Base-by-base conservation (phyloP, 345 rosid species). In the Angophora floribunda region DNA sequence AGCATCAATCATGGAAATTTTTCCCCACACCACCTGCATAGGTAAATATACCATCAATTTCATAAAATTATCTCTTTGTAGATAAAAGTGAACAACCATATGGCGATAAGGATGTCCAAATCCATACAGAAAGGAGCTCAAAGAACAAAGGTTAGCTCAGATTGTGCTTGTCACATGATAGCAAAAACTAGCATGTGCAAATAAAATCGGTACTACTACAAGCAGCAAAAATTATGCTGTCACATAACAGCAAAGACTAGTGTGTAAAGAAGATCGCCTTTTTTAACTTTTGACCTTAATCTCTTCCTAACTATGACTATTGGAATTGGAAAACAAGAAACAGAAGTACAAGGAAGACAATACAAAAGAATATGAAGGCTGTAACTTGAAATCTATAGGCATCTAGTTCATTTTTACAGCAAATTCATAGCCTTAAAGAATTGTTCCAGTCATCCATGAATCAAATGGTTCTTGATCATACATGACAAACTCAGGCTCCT, bases 1-100 rank as follows among this genome's bases (percentile, higher is more conserved):
- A 5, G 99, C 99, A 93, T 97, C 99, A 92, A 98, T 92, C 99
- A 98, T 98, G 28, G 99, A 95, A 51, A 98, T 96, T 90, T 95
- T 96, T 86, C 99, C 99, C 99, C 99, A 98, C 12, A 95, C 93
- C 85, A 98, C 99, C 99, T 98, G 88, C 79, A 90, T 13, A 47
- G 15, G 55, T 85, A 88, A 82, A 55, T 47, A 51, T 32, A 57
- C 55, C 49, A 21, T 13, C 87, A 85, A 75, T 75, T 75, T 75
- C 14, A 21, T 41, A 19, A 41, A 41, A 75, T 41, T 75, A 5
- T 75, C 28, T 32, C 32, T 52, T 3, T 10, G 17, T 19, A 51
- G 28, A 85, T 30, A 85, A 16, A 51, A 32, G 28, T 51, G 53
- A 19, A 28, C 22, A 85, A 28, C 61, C 63, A 51, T 85, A 22